Evolutionary conservation across 345 rosid genomes (phyloP), one percentile per base, ranked within the genome.

Genomic region (Populus euphratica): DNA sequence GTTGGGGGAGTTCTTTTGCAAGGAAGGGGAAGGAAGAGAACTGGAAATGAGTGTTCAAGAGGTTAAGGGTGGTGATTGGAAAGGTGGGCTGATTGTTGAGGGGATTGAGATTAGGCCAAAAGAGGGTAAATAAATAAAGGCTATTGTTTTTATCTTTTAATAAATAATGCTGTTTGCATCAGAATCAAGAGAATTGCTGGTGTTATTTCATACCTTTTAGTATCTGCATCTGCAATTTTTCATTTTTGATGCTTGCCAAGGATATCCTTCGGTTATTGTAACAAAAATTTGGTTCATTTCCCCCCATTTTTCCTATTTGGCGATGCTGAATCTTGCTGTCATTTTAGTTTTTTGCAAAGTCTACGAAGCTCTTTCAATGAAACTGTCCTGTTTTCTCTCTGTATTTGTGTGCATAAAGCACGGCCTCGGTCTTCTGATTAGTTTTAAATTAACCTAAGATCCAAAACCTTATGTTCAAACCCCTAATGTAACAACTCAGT

Each of bases 91-190:
- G 23, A 27, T 84, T 25, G 65, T 87, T 2, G 62, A 87, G 38
- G 88, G 90, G 41, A 78, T 87, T 1, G 90, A 85, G 78, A 73
- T 87, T 20, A 79, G 88, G 81, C 88, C 90, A 3, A 79, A 74
- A 29, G 64, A 50, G 11, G 64, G 52, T 7, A 25, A 36, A 50
- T 68, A 27, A 68, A 52, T 16, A 16, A 71, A 47, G 39, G 18
- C 1, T 59, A 3, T n/a, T 59, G 63, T 59, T 25, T 18, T 10
- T 56, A 2, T 59, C 29, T 59, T 59, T 59, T n/a, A 0, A 25
- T 25, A 54, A 31, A 31, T 31, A 47, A 47, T 47, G 52, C 18
- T 47, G 17, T 47, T 47, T 47, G 52, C 52, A 12, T 47, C 52
- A 47, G 52, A 12, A 14, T 47, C 52, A 47, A 47, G 5, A 56